These are phyloP conservation scores for Podila epicladia DNA, from an alignment of 192 early-diverging fungal genomes.

Conservation along the genomic window DNA sequence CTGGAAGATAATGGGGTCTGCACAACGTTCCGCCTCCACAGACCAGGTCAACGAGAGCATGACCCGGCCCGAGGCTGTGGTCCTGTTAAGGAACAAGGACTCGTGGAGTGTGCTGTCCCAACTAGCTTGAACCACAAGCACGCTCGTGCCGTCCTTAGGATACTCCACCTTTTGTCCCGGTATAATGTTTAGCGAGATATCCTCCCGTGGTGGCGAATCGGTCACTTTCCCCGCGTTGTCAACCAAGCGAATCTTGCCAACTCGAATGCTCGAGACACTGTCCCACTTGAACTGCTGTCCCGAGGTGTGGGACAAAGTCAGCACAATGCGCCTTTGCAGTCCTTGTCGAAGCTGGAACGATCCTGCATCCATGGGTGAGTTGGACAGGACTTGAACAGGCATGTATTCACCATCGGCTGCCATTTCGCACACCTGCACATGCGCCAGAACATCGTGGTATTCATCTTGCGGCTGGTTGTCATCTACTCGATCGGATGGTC, in stretches of 20 bases:
- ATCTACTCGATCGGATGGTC: constrained; percentile 55
- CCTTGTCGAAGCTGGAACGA: constrained; percentile 79
- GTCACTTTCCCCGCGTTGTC: constrained; percentile 69
- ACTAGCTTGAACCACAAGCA: constrained; percentile 61
- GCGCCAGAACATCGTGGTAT: constrained; percentile 72
- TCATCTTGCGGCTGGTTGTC: constrained; percentile 73
- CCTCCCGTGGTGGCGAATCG: constrained; percentile 62
- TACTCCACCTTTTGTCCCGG: constrained; percentile 59
- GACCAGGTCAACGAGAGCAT: constrained; percentile 64
- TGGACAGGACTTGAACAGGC: constrained; percentile 62
- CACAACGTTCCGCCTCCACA: constrained; percentile 67
- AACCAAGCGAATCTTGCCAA: constrained; percentile 59
- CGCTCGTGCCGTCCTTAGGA: constrained; percentile 70
- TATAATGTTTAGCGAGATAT: constrained; percentile 57
- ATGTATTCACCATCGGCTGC: constrained; percentile 68
- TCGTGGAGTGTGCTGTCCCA: constrained; percentile 86
- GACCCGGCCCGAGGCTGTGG: constrained; percentile 69
- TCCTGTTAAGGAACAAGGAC: constrained; percentile 68
- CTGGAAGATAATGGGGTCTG: constrained; percentile 59
- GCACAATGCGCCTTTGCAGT: constrained; percentile 72
- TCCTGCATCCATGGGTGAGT: constrained; percentile 55
- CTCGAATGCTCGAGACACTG: constrained; percentile 49
- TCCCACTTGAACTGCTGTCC: constrained; percentile 70
- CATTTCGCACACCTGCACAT: constrained; percentile 74
- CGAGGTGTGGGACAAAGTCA: constrained; percentile 73